These are phyloP conservation scores for Sugiyamaella qingdaonensis DNA, from an alignment of 805 yeast species.

Conservation along the genomic window DNA sequence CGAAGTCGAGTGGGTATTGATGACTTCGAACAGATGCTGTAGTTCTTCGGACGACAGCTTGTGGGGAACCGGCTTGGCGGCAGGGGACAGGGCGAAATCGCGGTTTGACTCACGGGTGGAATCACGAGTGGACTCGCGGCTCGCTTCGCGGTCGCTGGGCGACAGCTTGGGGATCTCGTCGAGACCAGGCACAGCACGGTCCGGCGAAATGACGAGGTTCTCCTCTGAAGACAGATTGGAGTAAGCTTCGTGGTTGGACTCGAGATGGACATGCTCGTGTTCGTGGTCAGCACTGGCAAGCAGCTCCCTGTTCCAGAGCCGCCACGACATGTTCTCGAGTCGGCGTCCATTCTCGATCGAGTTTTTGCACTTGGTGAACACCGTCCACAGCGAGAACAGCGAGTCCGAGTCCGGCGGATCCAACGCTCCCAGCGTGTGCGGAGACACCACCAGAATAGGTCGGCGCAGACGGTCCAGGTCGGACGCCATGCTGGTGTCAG, in stretches of 20 bases:
- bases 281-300: constrained; percentile 2
- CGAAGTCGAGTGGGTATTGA: constrained; percentile 4
- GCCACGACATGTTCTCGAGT: constrained; percentile 37
- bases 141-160: constrained; percentile 6
- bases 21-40: constrained; percentile 24
- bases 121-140: too few relatives aligned
- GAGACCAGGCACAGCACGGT: constrained; percentile 4
- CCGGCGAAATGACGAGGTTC: not conserved
- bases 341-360: constrained; percentile 35
- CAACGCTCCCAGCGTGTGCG: constrained; percentile 17
- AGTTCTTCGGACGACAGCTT: constrained; percentile 24
- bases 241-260: not conserved
- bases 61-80: constrained; percentile 2
- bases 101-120: not conserved
- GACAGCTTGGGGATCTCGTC: constrained; percentile 12
- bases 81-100: not conserved
- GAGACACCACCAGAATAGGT: constrained; percentile 16
- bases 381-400: constrained; percentile 32
- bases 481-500: not conserved
- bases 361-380: constrained; percentile 35
- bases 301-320: constrained; percentile 34
- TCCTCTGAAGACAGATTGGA: not conserved
- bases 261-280: not conserved
- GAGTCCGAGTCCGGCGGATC: constrained; percentile 28
- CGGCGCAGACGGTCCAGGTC: not conserved